Base-by-base conservation (phyloP, 2,329 filamentous ascomycete genomes). In the Mariannaea sp. region DNA sequence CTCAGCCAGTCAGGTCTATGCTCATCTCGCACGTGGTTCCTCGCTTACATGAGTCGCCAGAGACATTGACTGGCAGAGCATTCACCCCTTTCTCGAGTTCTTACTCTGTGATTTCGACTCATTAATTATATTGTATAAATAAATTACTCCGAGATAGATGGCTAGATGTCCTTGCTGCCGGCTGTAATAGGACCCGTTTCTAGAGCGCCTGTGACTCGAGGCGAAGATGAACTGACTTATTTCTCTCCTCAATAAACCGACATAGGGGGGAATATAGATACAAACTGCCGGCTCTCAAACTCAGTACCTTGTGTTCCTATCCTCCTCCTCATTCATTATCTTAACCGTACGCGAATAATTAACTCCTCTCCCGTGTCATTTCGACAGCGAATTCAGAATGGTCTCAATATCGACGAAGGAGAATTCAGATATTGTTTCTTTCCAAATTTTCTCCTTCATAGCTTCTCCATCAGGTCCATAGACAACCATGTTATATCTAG, bases 361-460 rank as follows among this genome's bases (percentile, higher is more conserved):
- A 24, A 24, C 5, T 24, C 22, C 5, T 8, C 22, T 24, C 22
- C 19, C n/a, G 33, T 12, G 17, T 54, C 27, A 44, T 20, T 32
- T 27, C 10, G 42, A 62, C 17, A 64, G 13, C 3, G 56, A 59
- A 8, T 49, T 38, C 3, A 63, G 12, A 16, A 61, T 58, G 1
- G 39, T 50, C n/a, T 65, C 44, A 6, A 65, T 19, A 17, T 64
- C 46, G 14, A 65, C 67, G 57, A 75, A 74, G 0, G 64, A 64
- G n/a, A 74, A 65, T 26, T 71, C 68, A 2, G 58, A 45, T 40
- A 75, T 50, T 6, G 72, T 75, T 56, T 75, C 73, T 1, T 68
- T 56, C 75, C 74, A 79, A 3, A 77, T 47, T 13, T 61, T 62
- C 2, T 75, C 65, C n/a, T 57, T 70, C 14, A 74, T 53, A 2